Percentiles rank a stretch among this genome's conserved stretches.
These are phyloP conservation scores for Capsicum chinense DNA, from an alignment of 257 asterid species.

Conservation along the genomic window DNA sequence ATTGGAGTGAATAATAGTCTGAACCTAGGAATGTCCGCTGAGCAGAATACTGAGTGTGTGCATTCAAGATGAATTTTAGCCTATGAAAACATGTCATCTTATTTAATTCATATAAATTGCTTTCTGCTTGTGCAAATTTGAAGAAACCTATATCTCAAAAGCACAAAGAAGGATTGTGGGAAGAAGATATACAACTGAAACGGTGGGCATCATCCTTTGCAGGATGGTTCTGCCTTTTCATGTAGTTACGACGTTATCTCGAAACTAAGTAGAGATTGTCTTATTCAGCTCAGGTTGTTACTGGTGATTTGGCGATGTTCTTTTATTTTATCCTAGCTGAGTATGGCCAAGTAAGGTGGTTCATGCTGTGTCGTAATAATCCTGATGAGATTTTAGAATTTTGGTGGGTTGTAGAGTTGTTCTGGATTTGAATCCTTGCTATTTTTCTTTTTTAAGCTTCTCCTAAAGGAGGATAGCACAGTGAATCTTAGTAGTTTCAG, in stretches of 20 bases:
- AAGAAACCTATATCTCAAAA: conserved; percentile 12
- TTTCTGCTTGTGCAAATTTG: neutral
- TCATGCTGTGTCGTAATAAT: neutral
- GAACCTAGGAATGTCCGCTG: conserved; percentile 5
- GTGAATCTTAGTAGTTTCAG: neutral
- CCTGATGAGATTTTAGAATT: neutral
- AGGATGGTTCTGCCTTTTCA: neutral
- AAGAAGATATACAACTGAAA: conserved; percentile 11
- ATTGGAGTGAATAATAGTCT: neutral
- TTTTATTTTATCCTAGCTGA: neutral
- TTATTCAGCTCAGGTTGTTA: conserved; percentile 19
- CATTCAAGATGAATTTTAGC: neutral
- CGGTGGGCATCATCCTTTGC: conserved; percentile 5
- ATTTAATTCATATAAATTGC: neutral
- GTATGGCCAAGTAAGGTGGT: neutral
- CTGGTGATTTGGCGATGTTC: neutral
- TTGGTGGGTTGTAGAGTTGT: neutral
- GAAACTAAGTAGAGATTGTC: neutral
- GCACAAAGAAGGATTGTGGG: neutral
- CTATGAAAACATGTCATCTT: neutral
- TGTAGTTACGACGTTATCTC: neutral
- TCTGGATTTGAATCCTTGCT: neutral
- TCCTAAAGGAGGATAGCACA: neutral
- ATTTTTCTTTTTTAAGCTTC: neutral
- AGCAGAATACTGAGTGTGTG: neutral